Conservation (phyloP, 345 rosid species). For the Lepidium sativum region DNA sequence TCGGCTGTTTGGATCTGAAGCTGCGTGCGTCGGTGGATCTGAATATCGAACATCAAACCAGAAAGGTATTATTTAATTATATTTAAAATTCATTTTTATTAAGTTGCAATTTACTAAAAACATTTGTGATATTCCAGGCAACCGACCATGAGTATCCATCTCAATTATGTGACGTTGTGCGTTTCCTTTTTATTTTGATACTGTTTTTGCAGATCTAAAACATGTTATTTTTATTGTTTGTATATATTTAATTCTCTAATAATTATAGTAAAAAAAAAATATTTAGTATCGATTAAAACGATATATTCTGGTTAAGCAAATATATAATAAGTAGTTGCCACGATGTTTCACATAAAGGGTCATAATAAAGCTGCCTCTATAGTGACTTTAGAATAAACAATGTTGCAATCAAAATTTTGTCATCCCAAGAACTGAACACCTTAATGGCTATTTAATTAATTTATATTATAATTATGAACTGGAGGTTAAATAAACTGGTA, state of each 20-base stretch:
- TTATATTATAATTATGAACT: not conserved
- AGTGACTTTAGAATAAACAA: not conserved
- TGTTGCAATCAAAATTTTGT: not conserved
- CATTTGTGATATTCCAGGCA: not conserved
- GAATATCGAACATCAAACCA: not conserved
- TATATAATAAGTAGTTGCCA: not conserved
- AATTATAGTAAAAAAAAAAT: too few species aligned
- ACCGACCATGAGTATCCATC: conserved; percentile 19
- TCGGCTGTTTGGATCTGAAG: conserved; percentile 14
- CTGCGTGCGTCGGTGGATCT: conserved; percentile 27
- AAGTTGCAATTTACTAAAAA: not conserved
- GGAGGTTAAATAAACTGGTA: not conserved
- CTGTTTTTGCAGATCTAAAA: conserved; percentile 11
- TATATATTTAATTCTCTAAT: too few species aligned
- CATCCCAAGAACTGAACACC: not conserved
- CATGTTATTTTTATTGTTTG: not conserved
- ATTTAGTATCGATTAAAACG: not conserved
- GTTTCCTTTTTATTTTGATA: not conserved
- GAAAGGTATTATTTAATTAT: not conserved
- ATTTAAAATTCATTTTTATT: not conserved
- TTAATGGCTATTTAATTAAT: not conserved
- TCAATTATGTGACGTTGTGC: conserved; percentile 1
- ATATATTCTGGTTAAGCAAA: not conserved
- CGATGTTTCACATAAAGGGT: not conserved
- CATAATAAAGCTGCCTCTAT: not conserved